Evolutionary conservation across 352 stramenopile species (phyloP).

Genomic region (Globisporangium recalcitrans): DNA sequence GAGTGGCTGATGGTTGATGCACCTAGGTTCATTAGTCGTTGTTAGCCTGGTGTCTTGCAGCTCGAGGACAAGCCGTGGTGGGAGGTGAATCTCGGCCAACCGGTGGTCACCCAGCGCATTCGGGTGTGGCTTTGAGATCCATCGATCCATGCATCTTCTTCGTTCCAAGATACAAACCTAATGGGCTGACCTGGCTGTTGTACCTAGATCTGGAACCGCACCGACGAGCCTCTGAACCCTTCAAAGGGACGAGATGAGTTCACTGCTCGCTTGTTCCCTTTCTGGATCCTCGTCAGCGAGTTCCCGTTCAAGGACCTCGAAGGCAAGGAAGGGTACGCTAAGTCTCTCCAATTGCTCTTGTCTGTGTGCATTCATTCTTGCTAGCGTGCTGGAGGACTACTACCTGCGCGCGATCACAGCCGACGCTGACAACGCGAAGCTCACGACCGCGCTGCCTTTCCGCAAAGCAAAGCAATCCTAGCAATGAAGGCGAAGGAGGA

Average conservation of each 20-base stretch:
- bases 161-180: no score
- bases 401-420: slow-evolving; percentile 88
- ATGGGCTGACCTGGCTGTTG: background rate
- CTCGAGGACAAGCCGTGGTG: slow-evolving; percentile 91
- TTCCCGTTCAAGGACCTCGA: slow-evolving; percentile 78
- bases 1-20: no score
- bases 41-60: slow-evolving; percentile 16
- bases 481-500: background rate
- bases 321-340: slow-evolving; percentile 60
- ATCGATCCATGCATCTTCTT: no score
- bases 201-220: slow-evolving; percentile 84
- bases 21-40: background rate
- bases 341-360: background rate
- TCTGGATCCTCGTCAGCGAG: slow-evolving; percentile 91
- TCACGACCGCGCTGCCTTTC: slow-evolving; percentile 12
- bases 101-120: slow-evolving; percentile 73
- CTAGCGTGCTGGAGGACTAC: slow-evolving; percentile 60
- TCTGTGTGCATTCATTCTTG: background rate
- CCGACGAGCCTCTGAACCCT: slow-evolving; percentile 82
- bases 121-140: slow-evolving; percentile 26
- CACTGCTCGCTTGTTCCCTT: slow-evolving; percentile 83
- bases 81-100: slow-evolving; percentile 88
- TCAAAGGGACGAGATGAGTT: slow-evolving; percentile 71
- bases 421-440: slow-evolving; percentile 80
- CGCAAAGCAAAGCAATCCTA: background rate